Evolutionary conservation across 2,329 filamentous ascomycete species (phyloP).

Genomic region (Hirsutella rhossiliensis): DNA sequence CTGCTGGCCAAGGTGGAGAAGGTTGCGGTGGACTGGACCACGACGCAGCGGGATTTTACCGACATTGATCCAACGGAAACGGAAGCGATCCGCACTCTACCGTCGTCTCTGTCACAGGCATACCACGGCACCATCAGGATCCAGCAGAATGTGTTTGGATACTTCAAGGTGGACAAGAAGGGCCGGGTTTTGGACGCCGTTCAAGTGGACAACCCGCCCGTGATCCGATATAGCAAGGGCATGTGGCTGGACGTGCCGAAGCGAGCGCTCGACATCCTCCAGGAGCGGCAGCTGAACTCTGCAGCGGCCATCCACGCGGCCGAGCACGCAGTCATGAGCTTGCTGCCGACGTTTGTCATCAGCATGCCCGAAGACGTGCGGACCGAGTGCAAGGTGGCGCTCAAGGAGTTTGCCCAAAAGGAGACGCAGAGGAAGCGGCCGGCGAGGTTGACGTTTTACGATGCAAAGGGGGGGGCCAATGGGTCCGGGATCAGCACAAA

Average conservation of each 20-base stretch:
- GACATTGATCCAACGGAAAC: slow-evolving; percentile 91
- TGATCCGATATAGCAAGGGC: slow-evolving; percentile 73
- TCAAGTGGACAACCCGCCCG: slow-evolving; percentile 84
- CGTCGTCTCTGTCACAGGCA: slow-evolving; percentile 50
- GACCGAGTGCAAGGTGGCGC: slow-evolving; percentile 82
- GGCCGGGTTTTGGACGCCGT: slow-evolving; percentile 83
- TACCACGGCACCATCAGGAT: slow-evolving; percentile 84
- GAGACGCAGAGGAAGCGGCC: slow-evolving; percentile 68
- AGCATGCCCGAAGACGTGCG: slow-evolving; percentile 82
- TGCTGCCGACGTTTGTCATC: slow-evolving; percentile 86
- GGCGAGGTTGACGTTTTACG: slow-evolving; percentile 84
- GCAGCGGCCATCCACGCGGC: slow-evolving; percentile 90
- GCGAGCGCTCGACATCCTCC: slow-evolving; percentile 65
- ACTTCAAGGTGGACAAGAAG: slow-evolving; percentile 89
- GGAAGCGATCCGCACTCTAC: slow-evolving; percentile 68
- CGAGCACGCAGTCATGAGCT: slow-evolving; percentile 76
- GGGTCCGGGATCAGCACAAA: slow-evolving; percentile 84
- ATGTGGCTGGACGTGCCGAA: slow-evolving; percentile 94
- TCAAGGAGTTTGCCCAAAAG: slow-evolving; percentile 72
- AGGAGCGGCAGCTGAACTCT: slow-evolving; percentile 59
- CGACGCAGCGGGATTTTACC: slow-evolving; percentile 82
- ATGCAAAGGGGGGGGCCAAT: slow-evolving; percentile 75
- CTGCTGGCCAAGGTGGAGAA: slow-evolving; percentile 78
- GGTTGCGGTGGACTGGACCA: slow-evolving; percentile 92
- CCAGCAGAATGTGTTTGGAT: slow-evolving; percentile 82